Conservation (phyloP, 176 grass and related monocot species). For the Aechmea fasciata region DNA sequence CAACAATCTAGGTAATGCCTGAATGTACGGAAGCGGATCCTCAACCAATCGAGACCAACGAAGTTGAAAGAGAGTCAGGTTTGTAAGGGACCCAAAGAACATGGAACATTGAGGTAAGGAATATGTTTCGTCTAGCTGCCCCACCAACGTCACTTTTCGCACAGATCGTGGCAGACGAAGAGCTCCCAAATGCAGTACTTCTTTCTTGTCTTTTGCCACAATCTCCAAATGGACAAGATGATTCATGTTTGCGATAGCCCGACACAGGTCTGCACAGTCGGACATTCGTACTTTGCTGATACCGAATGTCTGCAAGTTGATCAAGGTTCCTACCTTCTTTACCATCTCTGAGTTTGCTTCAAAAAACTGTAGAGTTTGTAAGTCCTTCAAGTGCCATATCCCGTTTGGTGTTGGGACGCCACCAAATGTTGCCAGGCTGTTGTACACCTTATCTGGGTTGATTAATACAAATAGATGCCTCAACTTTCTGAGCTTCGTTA, state of each 20-base stretch:
- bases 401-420: not conserved
- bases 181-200: constrained; percentile 1
- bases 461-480: constrained; percentile 7
- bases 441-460: not conserved
- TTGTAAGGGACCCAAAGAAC: not conserved
- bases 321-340: not conserved
- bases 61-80: constrained; percentile 5
- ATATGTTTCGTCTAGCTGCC: constrained; percentile 11
- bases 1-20: not conserved
- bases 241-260: not conserved
- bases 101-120: not conserved
- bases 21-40: not conserved
- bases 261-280: not conserved
- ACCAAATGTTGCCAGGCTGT: not conserved
- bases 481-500: constrained; percentile 17
- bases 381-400: constrained; percentile 2
- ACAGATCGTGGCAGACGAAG: constrained; percentile 13
- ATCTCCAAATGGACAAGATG: constrained; percentile 15
- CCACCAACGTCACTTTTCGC: not conserved
- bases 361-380: constrained; percentile 9
- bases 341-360: constrained; percentile 12
- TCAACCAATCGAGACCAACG: not conserved
- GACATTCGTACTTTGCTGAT: not conserved
- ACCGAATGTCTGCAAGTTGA: not conserved
- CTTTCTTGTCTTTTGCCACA: not conserved